A percentile compares a stretch with the other conserved stretches of the same genome.
phyloP scores from a whole-genome alignment of 1,284 basidiomycete species.

The Pterula multifida region DNA sequence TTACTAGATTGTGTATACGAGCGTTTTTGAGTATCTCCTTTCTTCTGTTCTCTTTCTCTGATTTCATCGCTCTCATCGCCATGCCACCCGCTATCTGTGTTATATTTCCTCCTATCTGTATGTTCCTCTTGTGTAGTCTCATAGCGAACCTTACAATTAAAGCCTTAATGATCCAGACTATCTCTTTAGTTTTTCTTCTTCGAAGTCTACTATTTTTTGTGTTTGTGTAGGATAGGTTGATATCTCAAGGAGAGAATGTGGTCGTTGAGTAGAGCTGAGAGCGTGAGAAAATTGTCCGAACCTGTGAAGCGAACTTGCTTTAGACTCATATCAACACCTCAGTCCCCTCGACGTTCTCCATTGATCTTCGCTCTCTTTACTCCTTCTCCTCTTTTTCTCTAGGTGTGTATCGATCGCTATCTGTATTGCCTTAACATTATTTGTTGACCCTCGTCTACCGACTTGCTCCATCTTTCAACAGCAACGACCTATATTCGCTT shows the following conservation, averaged over 20 bases:
- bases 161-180: neutral
- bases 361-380: neutral
- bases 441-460: neutral
- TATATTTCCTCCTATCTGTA: conserved; percentile 16
- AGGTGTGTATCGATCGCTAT: neutral
- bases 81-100: conserved; percentile 7
- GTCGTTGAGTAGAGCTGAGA: neutral
- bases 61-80: conserved; percentile 13
- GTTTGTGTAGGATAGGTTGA: conserved; percentile 3
- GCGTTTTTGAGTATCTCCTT: conserved; percentile 21
- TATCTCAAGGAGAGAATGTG: neutral
- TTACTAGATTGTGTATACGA: neutral
- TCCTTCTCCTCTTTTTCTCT: neutral
- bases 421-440: neutral
- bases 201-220: conserved; percentile 7
- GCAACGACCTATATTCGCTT: conserved; percentile 2
- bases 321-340: neutral
- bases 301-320: neutral
- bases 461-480: conserved; percentile 2
- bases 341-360: neutral
- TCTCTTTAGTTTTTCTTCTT: conserved; percentile 5
- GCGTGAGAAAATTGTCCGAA: neutral
- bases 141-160: conserved; percentile 6
- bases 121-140: conserved; percentile 13
- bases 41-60: conserved; percentile 14